Conservation (phyloP, 495 filamentous ascomycete genomes). For the Lophiotrema nucula region DNA sequence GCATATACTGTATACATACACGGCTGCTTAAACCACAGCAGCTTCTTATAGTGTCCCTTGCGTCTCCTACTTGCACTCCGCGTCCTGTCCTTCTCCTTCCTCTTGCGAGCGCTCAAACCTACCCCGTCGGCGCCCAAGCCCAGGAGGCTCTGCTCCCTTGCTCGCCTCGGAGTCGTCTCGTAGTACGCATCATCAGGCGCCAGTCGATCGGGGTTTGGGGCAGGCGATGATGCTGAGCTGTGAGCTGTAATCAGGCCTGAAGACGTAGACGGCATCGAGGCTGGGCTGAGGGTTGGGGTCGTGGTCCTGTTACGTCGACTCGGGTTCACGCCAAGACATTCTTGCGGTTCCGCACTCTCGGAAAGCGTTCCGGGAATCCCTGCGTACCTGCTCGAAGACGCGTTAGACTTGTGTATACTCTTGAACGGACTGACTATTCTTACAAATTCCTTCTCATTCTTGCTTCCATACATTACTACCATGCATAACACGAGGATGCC, state of each 20-base stretch:
- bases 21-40: constrained; percentile 96
- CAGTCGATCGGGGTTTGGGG: constrained; percentile 41
- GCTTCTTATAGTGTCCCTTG: constrained; percentile 81
- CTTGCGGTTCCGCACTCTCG: no score
- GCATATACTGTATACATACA: constrained; percentile 52
- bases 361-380: no score
- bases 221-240: not conserved
- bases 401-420: no score
- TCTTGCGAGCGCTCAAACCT: constrained; percentile 42
- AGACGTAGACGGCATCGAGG: not conserved
- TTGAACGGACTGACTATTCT: no score
- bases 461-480: no score
- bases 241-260: not conserved
- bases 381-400: no score
- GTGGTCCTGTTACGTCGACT: not conserved
- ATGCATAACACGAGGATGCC: no score
- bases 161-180: constrained; percentile 55
- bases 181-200: constrained; percentile 83
- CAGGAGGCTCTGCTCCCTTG: constrained; percentile 48
- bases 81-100: constrained; percentile 51
- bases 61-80: constrained; percentile 60
- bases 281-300: not conserved
- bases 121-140: constrained; percentile 26
- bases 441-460: no score
- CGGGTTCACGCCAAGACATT: no score